Conservation (phyloP, 2,329 filamentous ascomycete genomes). For the Talaromyces marneffei region DNA sequence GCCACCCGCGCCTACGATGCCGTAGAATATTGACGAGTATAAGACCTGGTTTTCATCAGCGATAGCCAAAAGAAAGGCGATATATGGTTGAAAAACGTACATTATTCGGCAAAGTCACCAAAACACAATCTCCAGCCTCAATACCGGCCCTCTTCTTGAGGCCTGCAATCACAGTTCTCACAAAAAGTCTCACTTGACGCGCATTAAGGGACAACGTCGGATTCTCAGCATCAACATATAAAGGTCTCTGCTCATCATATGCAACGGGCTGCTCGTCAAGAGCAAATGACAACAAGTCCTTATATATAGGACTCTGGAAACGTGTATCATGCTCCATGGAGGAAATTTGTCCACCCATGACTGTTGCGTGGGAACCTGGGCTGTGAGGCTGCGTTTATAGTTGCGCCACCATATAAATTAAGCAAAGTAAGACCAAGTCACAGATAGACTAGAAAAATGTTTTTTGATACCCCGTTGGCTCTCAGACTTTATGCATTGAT, state of each 20-base stretch:
- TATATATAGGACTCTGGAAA: constrained; percentile 19
- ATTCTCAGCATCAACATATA: constrained; percentile 41
- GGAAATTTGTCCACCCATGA: constrained; percentile 7
- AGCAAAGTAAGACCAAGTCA: no score
- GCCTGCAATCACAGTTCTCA: constrained; percentile 38
- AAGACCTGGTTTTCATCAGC: constrained; percentile 25
- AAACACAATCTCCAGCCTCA: constrained; percentile 38
- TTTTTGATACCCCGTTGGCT: neutral
- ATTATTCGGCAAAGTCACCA: constrained; percentile 39
- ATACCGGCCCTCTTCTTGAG: constrained; percentile 33
- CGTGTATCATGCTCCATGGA: neutral
- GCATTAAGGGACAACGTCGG: constrained; percentile 33
- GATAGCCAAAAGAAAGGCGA: no score
- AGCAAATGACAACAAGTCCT: constrained; percentile 40
- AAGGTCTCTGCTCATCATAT: constrained; percentile 33
- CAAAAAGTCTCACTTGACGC: constrained; percentile 29
- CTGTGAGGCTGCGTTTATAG: neutral
- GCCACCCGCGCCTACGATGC: constrained; percentile 43
- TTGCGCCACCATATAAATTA: neutral
- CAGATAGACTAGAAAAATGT: neutral
- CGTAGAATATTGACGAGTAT: constrained; percentile 35
- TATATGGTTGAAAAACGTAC: constrained; percentile 25
- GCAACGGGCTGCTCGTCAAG: constrained; percentile 29
- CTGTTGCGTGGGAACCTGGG: neutral
- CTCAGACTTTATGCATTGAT: neutral